These are phyloP conservation scores for Venturia pyrina DNA, from an alignment of 2,329 filamentous ascomycete species.

Conservation along the genomic window DNA sequence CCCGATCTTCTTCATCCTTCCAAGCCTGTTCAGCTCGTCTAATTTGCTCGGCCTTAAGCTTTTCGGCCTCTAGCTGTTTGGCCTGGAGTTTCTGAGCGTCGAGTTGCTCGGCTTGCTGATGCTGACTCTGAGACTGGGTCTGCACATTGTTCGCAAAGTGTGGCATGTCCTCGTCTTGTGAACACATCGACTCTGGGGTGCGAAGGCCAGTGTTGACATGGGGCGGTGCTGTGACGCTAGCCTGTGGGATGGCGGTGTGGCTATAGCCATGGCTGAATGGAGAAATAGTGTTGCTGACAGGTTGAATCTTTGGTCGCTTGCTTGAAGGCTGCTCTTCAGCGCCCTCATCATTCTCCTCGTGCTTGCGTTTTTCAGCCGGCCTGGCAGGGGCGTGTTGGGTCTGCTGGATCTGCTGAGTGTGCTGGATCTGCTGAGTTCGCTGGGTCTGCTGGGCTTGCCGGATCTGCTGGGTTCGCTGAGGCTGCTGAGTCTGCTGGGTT, in stretches of 20 bases:
- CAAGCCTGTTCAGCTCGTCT: not conserved
- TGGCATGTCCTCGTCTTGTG: not conserved
- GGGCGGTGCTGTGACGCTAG: not conserved
- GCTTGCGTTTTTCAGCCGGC: not conserved
- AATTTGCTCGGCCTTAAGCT: not conserved
- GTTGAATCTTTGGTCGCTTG: not conserved
- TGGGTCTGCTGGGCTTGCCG: no score
- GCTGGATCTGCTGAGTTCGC: no score
- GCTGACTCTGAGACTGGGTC: no score
- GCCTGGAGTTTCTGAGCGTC: not conserved
- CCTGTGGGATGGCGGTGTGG: not conserved
- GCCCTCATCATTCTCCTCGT: not conserved
- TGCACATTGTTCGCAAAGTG: no score
- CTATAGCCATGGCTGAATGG: no score
- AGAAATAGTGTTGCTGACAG: not conserved
- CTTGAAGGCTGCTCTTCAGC: not conserved
- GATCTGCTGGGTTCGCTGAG: no score
- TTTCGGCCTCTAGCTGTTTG: not conserved
- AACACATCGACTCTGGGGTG: not conserved
- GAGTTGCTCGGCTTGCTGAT: not conserved
- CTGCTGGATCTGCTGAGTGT: no score
- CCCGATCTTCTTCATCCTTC: not conserved
- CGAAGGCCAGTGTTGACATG: not conserved
- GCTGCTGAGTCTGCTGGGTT: no score
- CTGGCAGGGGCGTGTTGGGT: not conserved